Percentiles rank a stretch among this genome's conserved stretches.
These are phyloP conservation scores for Pythium plurisporium DNA, from an alignment of 352 stramenopile species.

Conservation along the genomic window DNA sequence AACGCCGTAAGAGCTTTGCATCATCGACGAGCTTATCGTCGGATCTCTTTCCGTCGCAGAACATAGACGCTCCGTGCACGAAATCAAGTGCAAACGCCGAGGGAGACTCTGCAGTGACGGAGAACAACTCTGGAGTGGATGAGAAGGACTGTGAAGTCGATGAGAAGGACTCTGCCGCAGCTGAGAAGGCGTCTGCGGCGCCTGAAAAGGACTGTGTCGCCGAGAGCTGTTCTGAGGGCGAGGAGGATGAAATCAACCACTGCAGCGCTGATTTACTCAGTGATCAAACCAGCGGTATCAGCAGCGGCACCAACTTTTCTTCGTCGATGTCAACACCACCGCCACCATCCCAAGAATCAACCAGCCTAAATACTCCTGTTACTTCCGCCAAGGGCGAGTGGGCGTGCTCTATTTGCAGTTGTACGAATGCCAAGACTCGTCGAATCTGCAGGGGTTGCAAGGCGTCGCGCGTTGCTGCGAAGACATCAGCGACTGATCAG, in stretches of 20 bases:
- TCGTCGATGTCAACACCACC: neutral
- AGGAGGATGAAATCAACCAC: conserved; percentile 1
- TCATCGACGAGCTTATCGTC: neutral
- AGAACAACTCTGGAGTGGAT: neutral
- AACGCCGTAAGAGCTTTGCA: conserved; percentile 19
- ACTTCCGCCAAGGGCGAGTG: conserved; percentile 30
- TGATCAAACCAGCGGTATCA: neutral
- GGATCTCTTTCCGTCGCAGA: neutral
- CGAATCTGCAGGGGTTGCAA: conserved; percentile 48
- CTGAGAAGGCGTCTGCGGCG: neutral
- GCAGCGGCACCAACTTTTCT: neutral
- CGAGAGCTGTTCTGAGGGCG: conserved; percentile 20
- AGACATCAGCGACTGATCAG: conserved; percentile 12
- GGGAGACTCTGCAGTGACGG: too few species aligned
- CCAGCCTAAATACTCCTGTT: conserved; percentile 8
- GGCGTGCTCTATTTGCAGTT: conserved; percentile 49
- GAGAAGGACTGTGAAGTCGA: conserved; percentile 17
- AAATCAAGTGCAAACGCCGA: neutral
- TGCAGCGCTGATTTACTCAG: neutral
- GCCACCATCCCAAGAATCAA: neutral
- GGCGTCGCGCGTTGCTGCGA: conserved; percentile 16
- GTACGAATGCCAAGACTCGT: conserved; percentile 43
- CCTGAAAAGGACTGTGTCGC: conserved; percentile 18
- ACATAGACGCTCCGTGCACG: neutral
- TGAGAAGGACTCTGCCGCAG: too few species aligned